A percentile compares a stretch with the other conserved stretches of the same genome.
Evolutionary conservation across 2,329 filamentous ascomycete species (phyloP).

Genomic region (Thielaviopsis ethacetica): DNA sequence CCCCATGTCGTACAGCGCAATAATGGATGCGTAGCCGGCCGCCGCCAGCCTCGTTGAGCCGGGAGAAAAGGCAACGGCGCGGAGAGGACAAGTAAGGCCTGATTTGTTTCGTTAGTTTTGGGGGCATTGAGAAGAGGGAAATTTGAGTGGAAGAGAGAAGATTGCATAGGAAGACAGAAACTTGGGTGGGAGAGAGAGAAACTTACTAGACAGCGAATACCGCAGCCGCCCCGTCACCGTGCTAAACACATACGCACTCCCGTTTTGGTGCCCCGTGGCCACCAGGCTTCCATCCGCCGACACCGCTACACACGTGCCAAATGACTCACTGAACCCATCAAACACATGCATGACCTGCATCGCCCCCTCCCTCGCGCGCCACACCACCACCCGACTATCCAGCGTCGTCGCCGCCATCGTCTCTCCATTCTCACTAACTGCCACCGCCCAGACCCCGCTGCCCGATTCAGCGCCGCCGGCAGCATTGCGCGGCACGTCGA

Average conservation of each 20-base stretch:
- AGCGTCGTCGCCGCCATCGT: conserved; percentile 78
- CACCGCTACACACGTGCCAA: conserved; percentile 76
- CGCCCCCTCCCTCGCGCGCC: conserved; percentile 42
- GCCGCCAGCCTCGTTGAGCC: conserved; percentile 72
- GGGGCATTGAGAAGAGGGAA: too few relatives aligned
- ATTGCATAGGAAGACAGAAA: too few relatives aligned
- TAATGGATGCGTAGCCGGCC: conserved; percentile 74
- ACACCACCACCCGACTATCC: conserved; percentile 11
- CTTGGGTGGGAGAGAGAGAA: background rate
- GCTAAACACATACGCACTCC: conserved; percentile 85
- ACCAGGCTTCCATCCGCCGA: conserved; percentile 67
- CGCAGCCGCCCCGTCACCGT: conserved; percentile 74
- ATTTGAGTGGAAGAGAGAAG: too few relatives aligned
- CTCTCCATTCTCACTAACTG: conserved; percentile 67
- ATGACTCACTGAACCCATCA: conserved; percentile 52
- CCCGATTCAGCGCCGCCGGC: too few relatives aligned
- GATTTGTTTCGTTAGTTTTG: background rate
- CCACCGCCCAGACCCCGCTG: conserved; percentile 73
- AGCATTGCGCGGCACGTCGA: too few relatives aligned
- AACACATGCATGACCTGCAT: conserved; percentile 75
- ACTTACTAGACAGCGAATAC: conserved; percentile 63
- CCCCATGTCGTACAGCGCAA: conserved; percentile 80
- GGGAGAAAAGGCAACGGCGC: conserved; percentile 76
- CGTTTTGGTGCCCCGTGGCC: conserved; percentile 84
- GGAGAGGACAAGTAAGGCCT: conserved; percentile 29